A percentile compares a stretch with the other conserved stretches of the same genome.
Evolutionary conservation across 78 protist genomes (phyloP).

Genomic region (Dictyostelium firmibasis): DNA sequence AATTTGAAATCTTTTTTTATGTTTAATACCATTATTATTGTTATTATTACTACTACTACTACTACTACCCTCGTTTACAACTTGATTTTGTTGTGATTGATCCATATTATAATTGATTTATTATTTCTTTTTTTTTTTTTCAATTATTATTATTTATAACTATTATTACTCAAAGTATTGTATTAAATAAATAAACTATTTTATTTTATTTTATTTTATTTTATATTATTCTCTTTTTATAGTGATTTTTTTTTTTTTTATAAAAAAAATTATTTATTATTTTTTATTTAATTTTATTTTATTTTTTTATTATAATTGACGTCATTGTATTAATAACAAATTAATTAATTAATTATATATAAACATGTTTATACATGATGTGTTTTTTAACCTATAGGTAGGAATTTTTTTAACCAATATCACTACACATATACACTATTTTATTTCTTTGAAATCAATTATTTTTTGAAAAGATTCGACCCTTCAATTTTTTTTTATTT

Average conservation of each 20-base stretch:
- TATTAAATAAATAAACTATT: background rate
- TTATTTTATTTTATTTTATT: background rate
- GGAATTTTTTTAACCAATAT: background rate
- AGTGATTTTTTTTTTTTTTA: background rate
- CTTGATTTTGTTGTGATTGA: background rate
- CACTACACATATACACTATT: background rate
- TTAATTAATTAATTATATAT: background rate
- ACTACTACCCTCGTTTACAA: background rate
- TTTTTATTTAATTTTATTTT: background rate
- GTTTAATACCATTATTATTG: background rate
- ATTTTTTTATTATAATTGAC: background rate
- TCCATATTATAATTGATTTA: background rate
- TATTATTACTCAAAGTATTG: background rate
- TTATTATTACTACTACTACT: background rate
- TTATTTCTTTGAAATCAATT: background rate
- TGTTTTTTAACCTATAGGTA: background rate
- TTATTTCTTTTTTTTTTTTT: background rate
- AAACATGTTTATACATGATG: background rate
- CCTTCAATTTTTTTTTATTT: background rate
- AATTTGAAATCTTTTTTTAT: background rate
- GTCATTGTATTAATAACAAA: background rate
- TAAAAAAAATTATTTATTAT: background rate
- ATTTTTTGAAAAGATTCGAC: background rate
- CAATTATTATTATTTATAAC: background rate
- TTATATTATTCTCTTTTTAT: background rate